Percentiles rank a stretch among this genome's conserved stretches.
phyloP scores from a whole-genome alignment of 2,329 filamentous ascomycete species.

The Nemania sp. region DNA sequence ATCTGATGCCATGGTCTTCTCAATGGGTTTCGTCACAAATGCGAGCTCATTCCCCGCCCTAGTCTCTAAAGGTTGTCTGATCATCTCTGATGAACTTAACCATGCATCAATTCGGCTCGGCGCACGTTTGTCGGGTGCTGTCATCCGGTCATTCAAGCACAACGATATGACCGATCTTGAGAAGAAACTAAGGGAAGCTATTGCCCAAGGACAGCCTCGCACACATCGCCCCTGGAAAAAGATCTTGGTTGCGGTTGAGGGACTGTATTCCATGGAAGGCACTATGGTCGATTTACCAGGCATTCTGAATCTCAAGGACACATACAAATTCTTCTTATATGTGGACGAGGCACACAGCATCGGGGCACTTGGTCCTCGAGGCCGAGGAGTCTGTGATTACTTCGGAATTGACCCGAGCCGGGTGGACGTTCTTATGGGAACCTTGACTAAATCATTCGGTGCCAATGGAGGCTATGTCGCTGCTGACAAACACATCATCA shows the following conservation, averaged over 20 bases:
- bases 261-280: slow-evolving; percentile 98
- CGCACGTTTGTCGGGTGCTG: slow-evolving; percentile 88
- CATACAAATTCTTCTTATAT: slow-evolving; percentile 96
- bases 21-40: slow-evolving; percentile 98
- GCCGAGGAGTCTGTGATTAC: slow-evolving; percentile 95
- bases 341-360: slow-evolving; percentile 97
- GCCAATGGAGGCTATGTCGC: slow-evolving; percentile 97
- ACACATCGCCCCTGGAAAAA: slow-evolving; percentile 99
- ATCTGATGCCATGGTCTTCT: slow-evolving; percentile 93
- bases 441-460: slow-evolving; percentile 96
- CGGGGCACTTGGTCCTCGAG: slow-evolving; percentile 84
- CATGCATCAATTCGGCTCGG: slow-evolving; percentile 97
- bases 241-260: slow-evolving; percentile 94
- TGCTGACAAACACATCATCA: slow-evolving; percentile 85
- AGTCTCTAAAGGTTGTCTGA: slow-evolving; percentile 87
- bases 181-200: slow-evolving; percentile 82
- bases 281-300: slow-evolving; percentile 98
- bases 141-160: slow-evolving; percentile 96
- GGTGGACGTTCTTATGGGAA: slow-evolving; percentile 97
- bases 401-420: slow-evolving; percentile 87
- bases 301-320: slow-evolving; percentile 81
- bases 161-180: slow-evolving; percentile 93
- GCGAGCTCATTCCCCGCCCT: slow-evolving; percentile 89
- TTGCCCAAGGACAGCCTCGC: slow-evolving; percentile 93
- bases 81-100: slow-evolving; percentile 97